phyloP scores from a whole-genome alignment of 192 early-diverging fungal species.

The Coemansia sp. region DNA sequence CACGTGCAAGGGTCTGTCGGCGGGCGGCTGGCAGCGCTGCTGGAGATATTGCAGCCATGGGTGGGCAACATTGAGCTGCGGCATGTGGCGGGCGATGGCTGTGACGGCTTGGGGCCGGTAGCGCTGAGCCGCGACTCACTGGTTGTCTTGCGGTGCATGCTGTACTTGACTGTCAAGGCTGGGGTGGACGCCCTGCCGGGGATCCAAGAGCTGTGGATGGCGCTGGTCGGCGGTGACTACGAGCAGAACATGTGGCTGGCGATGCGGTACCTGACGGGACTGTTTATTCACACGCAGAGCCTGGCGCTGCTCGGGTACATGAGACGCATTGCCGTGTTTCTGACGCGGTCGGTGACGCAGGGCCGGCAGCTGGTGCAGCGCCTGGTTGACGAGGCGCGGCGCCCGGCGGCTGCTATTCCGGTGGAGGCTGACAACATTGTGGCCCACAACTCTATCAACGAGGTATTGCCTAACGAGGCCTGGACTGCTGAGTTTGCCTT shows the following conservation, averaged over 20 bases:
- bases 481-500: slow-evolving; percentile 36
- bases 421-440: slow-evolving; percentile 10
- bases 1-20: slow-evolving; percentile 18
- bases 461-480: slow-evolving; percentile 23
- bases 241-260: slow-evolving; percentile 35
- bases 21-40: slow-evolving; percentile 14
- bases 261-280: slow-evolving; percentile 32
- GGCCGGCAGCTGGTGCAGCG: slow-evolving; percentile 29
- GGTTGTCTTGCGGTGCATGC: slow-evolving; percentile 50
- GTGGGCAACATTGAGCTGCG: slow-evolving; percentile 37
- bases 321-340: slow-evolving; percentile 47
- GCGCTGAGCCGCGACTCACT: slow-evolving; percentile 41
- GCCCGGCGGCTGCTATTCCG: slow-evolving; percentile 26
- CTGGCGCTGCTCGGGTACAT: slow-evolving; percentile 26
- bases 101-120: slow-evolving; percentile 16
- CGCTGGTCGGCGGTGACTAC: slow-evolving; percentile 7
- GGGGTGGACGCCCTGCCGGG: slow-evolving; percentile 19
- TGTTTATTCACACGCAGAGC: slow-evolving; percentile 32
- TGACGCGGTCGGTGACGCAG: slow-evolving; percentile 40
- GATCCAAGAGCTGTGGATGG: slow-evolving; percentile 47
- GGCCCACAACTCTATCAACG: slow-evolving; percentile 13
- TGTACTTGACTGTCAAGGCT: slow-evolving; percentile 36
- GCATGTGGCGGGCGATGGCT: background rate
- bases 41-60: slow-evolving; percentile 33
- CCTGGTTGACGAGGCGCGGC: slow-evolving; percentile 27